Evolutionary conservation across 805 yeast species (phyloP).

Genomic region (Pichia insulana): DNA sequence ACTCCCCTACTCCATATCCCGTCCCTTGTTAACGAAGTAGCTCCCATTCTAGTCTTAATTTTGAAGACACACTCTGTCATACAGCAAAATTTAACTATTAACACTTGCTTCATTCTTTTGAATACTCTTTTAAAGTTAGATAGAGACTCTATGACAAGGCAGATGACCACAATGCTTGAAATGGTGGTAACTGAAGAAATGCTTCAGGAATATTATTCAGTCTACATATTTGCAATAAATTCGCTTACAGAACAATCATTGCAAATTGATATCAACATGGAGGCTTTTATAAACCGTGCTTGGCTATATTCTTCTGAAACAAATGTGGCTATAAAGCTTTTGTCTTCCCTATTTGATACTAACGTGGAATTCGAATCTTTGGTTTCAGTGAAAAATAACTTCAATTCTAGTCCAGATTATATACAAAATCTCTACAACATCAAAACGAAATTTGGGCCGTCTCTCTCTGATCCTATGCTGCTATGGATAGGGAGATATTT

Average conservation of each 20-base stretch:
- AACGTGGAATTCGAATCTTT: not conserved
- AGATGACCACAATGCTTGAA: too few relatives aligned
- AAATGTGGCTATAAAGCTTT: not conserved
- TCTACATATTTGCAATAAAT: too few relatives aligned
- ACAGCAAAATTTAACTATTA: too few relatives aligned
- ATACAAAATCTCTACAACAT: conserved; percentile 18
- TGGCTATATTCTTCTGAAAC: conserved; percentile 1
- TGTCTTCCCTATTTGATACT: conserved; percentile 4
- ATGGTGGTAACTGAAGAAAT: too few relatives aligned
- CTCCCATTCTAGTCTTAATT: conserved; percentile 18
- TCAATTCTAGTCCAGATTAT: not conserved
- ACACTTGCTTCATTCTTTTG: too few relatives aligned
- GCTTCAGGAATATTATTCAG: too few relatives aligned
- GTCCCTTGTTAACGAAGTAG: conserved; percentile 21
- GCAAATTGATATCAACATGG: not conserved
- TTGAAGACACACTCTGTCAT: too few relatives aligned
- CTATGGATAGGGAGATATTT: conserved; percentile 28
- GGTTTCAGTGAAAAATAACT: not conserved
- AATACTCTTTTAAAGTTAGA: too few relatives aligned
- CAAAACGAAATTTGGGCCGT: conserved; percentile 6
- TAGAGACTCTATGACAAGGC: too few relatives aligned
- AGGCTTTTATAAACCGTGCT: not conserved
- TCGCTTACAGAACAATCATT: too few relatives aligned
- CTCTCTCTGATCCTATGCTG: conserved; percentile 13
- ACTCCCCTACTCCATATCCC: conserved; percentile 6